A percentile compares a stretch with the other conserved stretches of the same genome.
These are phyloP conservation scores for Xylaria digitata DNA, from an alignment of 2,329 filamentous ascomycete genomes.

Conservation along the genomic window DNA sequence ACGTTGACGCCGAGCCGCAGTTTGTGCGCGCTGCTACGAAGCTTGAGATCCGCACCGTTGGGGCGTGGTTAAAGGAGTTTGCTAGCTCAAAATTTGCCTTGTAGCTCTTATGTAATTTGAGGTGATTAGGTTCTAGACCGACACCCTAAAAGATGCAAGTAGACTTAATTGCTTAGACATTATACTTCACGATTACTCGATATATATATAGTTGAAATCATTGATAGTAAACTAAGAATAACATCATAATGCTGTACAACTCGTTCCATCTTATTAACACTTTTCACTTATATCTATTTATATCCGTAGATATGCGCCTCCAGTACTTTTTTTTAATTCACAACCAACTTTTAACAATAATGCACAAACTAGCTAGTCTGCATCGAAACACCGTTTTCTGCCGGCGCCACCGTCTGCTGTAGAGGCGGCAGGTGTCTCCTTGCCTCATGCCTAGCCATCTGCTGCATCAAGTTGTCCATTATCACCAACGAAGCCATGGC, in stretches of 20 bases:
- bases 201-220: background rate
- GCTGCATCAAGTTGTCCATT: conserved; percentile 86
- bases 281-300: background rate
- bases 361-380: conserved; percentile 23
- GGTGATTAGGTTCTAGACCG: background rate
- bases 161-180: background rate
- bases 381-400: conserved; percentile 49
- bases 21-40: conserved; percentile 32
- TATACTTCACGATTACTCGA: background rate
- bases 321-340: background rate
- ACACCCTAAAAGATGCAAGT: background rate
- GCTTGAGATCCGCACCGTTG: conserved; percentile 54
- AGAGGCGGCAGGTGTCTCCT: conserved; percentile 58
- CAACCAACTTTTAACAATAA: conserved; percentile 27
- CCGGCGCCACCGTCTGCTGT: conserved; percentile 48
- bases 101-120: conserved; percentile 9
- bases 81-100: conserved; percentile 9
- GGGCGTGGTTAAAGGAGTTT: conserved; percentile 55
- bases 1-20: conserved; percentile 33
- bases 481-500: conserved; percentile 89
- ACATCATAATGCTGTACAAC: background rate
- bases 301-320: background rate
- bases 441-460: conserved; percentile 71
- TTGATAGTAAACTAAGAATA: background rate
- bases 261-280: background rate